Conservation (phyloP, 306 rosid species). For the Clitoria ternatea region DNA sequence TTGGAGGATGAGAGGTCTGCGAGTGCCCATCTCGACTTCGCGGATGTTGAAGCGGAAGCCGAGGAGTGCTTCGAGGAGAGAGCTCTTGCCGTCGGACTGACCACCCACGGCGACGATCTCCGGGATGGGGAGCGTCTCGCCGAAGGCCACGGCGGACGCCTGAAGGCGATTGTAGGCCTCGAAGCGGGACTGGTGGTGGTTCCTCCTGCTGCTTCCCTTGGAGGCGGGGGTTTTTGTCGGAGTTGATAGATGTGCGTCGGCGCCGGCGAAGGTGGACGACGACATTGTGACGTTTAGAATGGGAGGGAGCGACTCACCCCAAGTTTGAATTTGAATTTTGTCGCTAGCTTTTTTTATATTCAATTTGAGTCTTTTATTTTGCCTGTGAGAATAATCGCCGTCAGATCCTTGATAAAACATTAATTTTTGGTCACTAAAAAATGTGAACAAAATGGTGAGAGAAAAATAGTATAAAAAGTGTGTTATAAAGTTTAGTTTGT, state of each 20-base stretch:
- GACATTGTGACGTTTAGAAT: neutral
- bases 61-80: constrained; percentile 82
- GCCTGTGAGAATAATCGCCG: no score
- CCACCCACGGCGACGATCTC: constrained; percentile 92
- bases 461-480: no score
- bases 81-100: constrained; percentile 90
- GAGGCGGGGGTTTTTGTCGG: constrained; percentile 57
- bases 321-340: neutral
- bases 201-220: constrained; percentile 39
- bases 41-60: constrained; percentile 95
- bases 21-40: constrained; percentile 97
- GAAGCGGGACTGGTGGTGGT: constrained; percentile 53
- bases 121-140: constrained; percentile 90
- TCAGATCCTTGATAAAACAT: no score
- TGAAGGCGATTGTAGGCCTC: constrained; percentile 96
- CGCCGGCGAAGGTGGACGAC: neutral
- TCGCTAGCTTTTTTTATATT: no score
- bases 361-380: no score
- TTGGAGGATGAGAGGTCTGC: constrained; percentile 87
- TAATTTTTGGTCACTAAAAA: no score
- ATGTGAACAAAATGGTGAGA: no score
- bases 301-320: neutral
- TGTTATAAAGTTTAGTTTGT: no score
- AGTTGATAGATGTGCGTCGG: neutral
- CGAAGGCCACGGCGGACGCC: constrained; percentile 86